Conservation (phyloP, 371 early-diverging fungal genomes). For the Phascolomyces articulosus region DNA sequence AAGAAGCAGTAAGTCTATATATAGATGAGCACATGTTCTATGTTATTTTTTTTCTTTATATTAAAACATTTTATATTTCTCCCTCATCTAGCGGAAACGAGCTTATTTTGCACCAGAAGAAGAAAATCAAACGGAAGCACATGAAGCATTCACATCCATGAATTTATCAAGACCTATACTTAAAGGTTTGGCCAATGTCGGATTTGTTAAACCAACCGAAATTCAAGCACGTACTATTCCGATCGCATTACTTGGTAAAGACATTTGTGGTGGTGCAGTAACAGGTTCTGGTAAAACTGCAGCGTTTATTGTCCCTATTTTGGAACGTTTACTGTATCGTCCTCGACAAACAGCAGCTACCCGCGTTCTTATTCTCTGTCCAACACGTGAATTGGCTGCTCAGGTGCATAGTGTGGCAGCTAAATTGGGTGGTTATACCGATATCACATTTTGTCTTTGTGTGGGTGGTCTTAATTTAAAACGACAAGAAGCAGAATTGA, state of each 20-base stretch:
- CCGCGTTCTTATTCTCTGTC: slow-evolving; percentile 96
- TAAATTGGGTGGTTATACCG: slow-evolving; percentile 88
- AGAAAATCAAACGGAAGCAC: slow-evolving; percentile 50
- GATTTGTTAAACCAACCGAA: slow-evolving; percentile 93
- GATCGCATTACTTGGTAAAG: slow-evolving; percentile 95
- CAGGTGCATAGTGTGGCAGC: slow-evolving; percentile 94
- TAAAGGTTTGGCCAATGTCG: slow-evolving; percentile 87
- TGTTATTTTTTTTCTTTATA: not conserved
- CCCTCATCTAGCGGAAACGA: slow-evolving; percentile 57
- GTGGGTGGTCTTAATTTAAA: slow-evolving; percentile 94
- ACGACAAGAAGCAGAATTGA: slow-evolving; percentile 91
- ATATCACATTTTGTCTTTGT: slow-evolving; percentile 85
- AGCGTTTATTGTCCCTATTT: slow-evolving; percentile 97
- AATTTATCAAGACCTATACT: slow-evolving; percentile 95
- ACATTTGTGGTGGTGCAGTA: slow-evolving; percentile 99
- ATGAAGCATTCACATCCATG: slow-evolving; percentile 85
- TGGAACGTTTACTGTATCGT: slow-evolving; percentile 93
- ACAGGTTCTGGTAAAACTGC: slow-evolving; percentile 99
- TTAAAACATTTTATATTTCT: not conserved
- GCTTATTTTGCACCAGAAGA: slow-evolving; percentile 77
- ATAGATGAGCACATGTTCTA: too few species aligned
- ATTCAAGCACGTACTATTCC: slow-evolving; percentile 98
- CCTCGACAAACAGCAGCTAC: slow-evolving; percentile 80
- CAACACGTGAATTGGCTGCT: slow-evolving; percentile 99
- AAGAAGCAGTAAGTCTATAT: slow-evolving; percentile 21